A percentile compares a stretch with the other conserved stretches of the same genome.
Evolutionary conservation across 2,329 filamentous ascomycete genomes (phyloP).

Genomic region (Diplodia scrobiculata): DNA sequence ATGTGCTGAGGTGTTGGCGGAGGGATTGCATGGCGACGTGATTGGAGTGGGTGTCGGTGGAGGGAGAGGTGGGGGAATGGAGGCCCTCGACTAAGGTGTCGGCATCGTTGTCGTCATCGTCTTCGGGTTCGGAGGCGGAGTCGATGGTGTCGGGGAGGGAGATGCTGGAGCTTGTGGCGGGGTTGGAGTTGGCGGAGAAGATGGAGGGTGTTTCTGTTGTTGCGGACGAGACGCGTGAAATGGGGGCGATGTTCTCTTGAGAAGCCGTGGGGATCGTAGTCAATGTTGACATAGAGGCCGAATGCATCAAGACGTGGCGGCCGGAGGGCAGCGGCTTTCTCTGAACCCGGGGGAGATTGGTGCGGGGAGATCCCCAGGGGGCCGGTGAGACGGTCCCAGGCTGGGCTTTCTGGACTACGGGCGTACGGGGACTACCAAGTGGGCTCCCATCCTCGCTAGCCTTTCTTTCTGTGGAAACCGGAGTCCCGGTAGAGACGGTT

Average conservation of each 20-base stretch:
- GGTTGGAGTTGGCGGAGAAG: constrained; percentile 10
- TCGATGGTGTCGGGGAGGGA: constrained; percentile 20
- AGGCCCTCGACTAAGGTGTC: constrained; percentile 34
- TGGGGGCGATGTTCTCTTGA: not conserved
- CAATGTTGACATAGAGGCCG: constrained; percentile 1
- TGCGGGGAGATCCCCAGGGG: not conserved
- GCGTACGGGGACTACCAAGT: not conserved
- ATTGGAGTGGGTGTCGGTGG: not conserved
- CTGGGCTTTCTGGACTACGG: not conserved
- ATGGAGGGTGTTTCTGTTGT: constrained; percentile 2
- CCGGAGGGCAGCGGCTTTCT: constrained; percentile 11
- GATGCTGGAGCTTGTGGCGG: not conserved
- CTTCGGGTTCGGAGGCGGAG: constrained; percentile 2
- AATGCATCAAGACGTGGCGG: constrained; percentile 5
- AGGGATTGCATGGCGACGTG: not conserved
- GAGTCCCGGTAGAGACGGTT: not conserved
- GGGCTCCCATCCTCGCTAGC: not conserved
- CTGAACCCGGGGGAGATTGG: not conserved
- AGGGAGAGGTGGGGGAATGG: not conserved
- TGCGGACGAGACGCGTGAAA: not conserved
- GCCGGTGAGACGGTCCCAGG: not conserved
- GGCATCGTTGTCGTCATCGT: constrained; percentile 23
- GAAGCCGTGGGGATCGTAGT: not conserved
- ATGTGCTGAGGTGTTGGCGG: not conserved
- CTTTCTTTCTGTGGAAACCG: not conserved